Percentiles rank a stretch among this genome's conserved stretches.
Conservation (phyloP, 1,284 basidiomycete species). For the Heterobasidion parviporum region DNA sequence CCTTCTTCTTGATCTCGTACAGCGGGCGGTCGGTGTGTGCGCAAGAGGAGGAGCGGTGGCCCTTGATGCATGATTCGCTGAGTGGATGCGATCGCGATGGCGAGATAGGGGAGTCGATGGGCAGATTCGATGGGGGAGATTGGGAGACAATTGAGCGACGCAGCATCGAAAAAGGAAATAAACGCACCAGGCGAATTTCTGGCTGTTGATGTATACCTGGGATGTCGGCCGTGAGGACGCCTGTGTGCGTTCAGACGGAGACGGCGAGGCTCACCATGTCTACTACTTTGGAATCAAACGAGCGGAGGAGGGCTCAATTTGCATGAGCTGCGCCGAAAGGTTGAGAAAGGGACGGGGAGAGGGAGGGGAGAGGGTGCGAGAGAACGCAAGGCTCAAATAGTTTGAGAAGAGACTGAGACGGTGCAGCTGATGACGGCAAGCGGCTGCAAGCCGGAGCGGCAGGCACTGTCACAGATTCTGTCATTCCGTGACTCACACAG, state of each 20-base stretch:
- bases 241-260: too few relatives aligned
- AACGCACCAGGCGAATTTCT: conserved; percentile 75
- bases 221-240: not conserved
- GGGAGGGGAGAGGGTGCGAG: not conserved
- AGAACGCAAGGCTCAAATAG: not conserved
- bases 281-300: too few relatives aligned
- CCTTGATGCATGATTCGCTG: conserved; percentile 85
- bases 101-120: not conserved
- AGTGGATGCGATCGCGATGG: not conserved
- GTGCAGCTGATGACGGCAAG: not conserved
- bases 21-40: conserved; percentile 74
- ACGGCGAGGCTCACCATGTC: too few relatives aligned
- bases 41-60: conserved; percentile 79
- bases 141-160: conserved; percentile 4
- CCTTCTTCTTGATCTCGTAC: conserved; percentile 84
- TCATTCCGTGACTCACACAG: too few relatives aligned
- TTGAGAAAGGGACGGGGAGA: too few relatives aligned
- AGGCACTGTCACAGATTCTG: too few relatives aligned
- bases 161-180: conserved; percentile 1
- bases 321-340: too few relatives aligned
- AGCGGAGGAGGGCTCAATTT: too few relatives aligned
- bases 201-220: conserved; percentile 70
- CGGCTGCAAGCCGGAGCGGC: not conserved
- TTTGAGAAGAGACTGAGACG: not conserved
- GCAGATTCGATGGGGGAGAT: not conserved